These are phyloP conservation scores for Pulicaria dysenterica DNA, from an alignment of 129 eudicot genomes.

Conservation along the genomic window DNA sequence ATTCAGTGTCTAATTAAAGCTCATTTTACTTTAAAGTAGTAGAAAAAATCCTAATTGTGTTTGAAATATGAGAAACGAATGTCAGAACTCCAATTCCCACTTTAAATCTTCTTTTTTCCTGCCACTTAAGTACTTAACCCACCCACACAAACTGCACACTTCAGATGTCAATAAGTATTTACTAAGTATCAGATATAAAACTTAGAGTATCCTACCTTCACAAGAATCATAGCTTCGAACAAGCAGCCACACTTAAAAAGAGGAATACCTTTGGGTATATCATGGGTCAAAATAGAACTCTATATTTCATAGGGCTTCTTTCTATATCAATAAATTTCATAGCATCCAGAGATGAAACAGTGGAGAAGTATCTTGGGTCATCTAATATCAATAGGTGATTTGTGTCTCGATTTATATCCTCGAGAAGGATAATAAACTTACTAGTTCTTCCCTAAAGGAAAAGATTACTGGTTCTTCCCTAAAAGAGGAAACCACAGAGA, in stretches of 20 bases:
- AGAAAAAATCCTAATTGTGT: slow-evolving; percentile 1
- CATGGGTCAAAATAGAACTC: neutral
- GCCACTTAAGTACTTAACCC: neutral
- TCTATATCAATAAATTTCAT: slow-evolving; percentile 5
- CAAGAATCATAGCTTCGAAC: neutral
- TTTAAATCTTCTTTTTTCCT: neutral
- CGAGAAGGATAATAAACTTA: neutral
- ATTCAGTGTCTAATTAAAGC: neutral
- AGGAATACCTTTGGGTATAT: neutral
- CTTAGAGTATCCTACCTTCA: neutral
- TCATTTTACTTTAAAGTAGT: neutral
- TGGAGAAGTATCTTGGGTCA: neutral
- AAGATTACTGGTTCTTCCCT: neutral
- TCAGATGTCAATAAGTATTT: neutral
- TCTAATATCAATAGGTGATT: neutral
- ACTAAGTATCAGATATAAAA: neutral
- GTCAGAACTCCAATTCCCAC: neutral
- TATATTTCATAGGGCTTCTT: slow-evolving; percentile 10
- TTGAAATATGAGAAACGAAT: neutral
- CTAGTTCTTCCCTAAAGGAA: neutral
- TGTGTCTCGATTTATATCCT: neutral
- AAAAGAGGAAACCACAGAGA: neutral
- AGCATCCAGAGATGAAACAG: neutral
- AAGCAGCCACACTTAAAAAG: neutral
- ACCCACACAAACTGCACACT: neutral